Percentiles rank a stretch among this genome's conserved stretches.
These are phyloP conservation scores for Diaporthe batatas DNA, from an alignment of 2,329 filamentous ascomycete genomes.

Conservation along the genomic window DNA sequence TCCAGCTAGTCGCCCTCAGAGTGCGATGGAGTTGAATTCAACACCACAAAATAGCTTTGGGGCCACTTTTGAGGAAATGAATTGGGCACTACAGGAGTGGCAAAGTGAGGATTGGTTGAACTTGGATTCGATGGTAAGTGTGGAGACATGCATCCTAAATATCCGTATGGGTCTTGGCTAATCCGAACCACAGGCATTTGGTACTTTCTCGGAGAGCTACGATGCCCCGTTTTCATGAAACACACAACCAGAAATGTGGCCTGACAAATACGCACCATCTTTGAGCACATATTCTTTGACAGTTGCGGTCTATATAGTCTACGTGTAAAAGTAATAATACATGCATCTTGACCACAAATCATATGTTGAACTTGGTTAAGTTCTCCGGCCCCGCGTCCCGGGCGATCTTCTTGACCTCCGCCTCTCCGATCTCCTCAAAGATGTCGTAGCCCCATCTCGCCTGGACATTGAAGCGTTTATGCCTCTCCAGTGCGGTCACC, in stretches of 20 bases:
- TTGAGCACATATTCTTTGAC: background rate
- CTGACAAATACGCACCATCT: background rate
- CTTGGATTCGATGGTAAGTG: slow-evolving; percentile 18
- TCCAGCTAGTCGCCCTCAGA: slow-evolving; percentile 17
- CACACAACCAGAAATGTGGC: background rate
- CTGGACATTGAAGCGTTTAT: slow-evolving; percentile 60
- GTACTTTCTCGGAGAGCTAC: slow-evolving; percentile 24
- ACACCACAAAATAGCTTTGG: slow-evolving; percentile 24
- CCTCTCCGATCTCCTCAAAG: slow-evolving; percentile 58
- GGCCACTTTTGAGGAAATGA: slow-evolving; percentile 22
- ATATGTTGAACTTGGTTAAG: slow-evolving; percentile 52
- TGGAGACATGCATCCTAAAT: too few species aligned
- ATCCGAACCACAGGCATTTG: background rate
- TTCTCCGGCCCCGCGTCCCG: slow-evolving; percentile 52
- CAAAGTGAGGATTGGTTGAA: slow-evolving; percentile 27
- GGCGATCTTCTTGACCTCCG: slow-evolving; percentile 52
- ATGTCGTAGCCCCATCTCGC: slow-evolving; percentile 59
- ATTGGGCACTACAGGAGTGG: slow-evolving; percentile 23
- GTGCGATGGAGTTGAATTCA: slow-evolving; percentile 21
- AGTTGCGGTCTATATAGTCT: background rate
- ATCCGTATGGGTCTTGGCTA: background rate
- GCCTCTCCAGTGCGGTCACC: slow-evolving; percentile 55
- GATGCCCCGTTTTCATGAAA: slow-evolving; percentile 24
- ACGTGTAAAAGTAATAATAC: background rate
- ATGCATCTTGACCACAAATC: background rate